Evolutionary conservation across 139 green algal species (phyloP), one percentile per base, ranked within the genome.

Genomic region (Picochlorum sp.): DNA sequence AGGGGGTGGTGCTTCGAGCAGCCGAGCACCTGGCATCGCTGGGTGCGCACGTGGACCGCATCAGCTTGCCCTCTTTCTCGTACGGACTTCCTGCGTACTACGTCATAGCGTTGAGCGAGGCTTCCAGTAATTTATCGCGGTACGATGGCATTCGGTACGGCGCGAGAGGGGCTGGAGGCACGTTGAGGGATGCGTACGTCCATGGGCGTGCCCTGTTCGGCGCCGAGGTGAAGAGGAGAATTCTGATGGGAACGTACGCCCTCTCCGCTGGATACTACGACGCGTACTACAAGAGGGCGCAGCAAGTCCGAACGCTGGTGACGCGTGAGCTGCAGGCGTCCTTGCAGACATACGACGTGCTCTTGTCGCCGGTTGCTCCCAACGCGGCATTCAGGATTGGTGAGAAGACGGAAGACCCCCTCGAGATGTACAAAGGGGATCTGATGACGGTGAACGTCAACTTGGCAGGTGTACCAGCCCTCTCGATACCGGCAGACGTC

Each of bases 181-280:
- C 18, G 4, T 62, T 88, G 30, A 20, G 65, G 18, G 60, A 61
- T 1, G 85, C 95, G 79, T 96, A 94, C 61, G 32, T 38, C 6
- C 54, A 23, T 4, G 20, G 23, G 52, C 87, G 4, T 74, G 89
- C 2, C 66, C 71, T 7, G 3, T 77, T 98, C 47, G 87, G 88
- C 5, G 59, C 54, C 3, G 91, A 98, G 73, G 85, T 98, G 44
- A 95, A 95, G 71, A 77, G 92, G 23, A 85, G 93, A 56, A 98
- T 98, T 63, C 78, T 98, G 8, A 98, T 97, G 92, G 93, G 93
- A 60, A 97, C 89, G 0, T 98, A 98, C 71, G 87, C 92, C 0
- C 81, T 98, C 32, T 94, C 82, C 3, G 87, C 90, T 0, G 92
- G 92, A 16, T 98, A 97, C 72, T 92, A 93, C 57, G 93, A 98